phyloP scores from a whole-genome alignment of 495 filamentous ascomycete genomes.

The Rhypophila decipiens region DNA sequence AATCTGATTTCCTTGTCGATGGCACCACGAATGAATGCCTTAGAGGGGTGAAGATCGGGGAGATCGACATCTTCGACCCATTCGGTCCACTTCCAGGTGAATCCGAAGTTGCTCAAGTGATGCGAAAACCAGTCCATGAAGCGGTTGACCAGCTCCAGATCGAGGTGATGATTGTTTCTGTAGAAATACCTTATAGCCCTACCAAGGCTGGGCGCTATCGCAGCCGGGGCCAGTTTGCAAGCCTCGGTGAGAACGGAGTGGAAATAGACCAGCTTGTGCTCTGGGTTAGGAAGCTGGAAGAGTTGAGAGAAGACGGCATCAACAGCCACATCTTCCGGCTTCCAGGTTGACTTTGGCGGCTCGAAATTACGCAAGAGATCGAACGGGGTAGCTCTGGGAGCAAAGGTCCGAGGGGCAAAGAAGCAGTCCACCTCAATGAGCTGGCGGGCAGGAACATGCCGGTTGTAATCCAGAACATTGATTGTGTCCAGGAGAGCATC shows the following conservation, averaged over 20 bases:
- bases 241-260: conserved; percentile 90
- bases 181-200: conserved; percentile 91
- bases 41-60: conserved; percentile 71
- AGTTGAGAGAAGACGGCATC: conserved; percentile 96
- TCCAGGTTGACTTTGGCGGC: conserved; percentile 74
- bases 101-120: conserved; percentile 97
- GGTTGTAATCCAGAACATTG: conserved; percentile 88
- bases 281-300: conserved; percentile 76
- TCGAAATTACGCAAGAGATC: conserved; percentile 77
- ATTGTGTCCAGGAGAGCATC: conserved; percentile 90
- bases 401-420: conserved; percentile 80
- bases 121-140: conserved; percentile 98
- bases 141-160: conserved; percentile 77
- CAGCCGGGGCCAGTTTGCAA: conserved; percentile 90
- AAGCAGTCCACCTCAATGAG: conserved; percentile 94
- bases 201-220: conserved; percentile 91
- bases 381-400: conserved; percentile 86
- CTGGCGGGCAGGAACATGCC: conserved; percentile 76
- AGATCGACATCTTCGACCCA: conserved; percentile 87
- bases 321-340: conserved; percentile 94
- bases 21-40: conserved; percentile 83
- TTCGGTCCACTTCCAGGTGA: conserved; percentile 99
- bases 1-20: conserved; percentile 96
- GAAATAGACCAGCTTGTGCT: conserved; percentile 95
- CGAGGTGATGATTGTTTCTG: conserved; percentile 68